Conservation (phyloP, 2,329 filamentous ascomycete species). For the Paecilomyces sp. region DNA sequence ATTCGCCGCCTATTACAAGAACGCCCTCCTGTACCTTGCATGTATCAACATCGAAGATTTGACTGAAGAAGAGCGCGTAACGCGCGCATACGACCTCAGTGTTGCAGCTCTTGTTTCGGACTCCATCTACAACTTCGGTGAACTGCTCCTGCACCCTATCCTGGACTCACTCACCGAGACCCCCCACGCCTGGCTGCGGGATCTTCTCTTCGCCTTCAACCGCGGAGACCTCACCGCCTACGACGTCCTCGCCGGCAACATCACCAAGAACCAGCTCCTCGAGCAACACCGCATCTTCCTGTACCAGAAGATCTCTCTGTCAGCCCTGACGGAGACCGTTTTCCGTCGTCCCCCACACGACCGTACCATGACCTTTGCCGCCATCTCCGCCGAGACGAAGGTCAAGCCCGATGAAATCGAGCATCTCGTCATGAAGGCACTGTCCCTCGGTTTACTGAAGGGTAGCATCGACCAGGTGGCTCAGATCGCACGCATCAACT, state of each 20-base stretch:
- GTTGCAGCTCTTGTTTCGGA: constrained; percentile 89
- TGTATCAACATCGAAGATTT: constrained; percentile 81
- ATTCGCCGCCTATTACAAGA: constrained; percentile 95
- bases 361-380: constrained; percentile 83
- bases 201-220: constrained; percentile 97
- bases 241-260: constrained; percentile 72
- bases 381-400: constrained; percentile 87
- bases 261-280: constrained; percentile 72
- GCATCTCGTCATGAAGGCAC: constrained; percentile 97
- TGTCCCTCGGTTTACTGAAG: constrained; percentile 81
- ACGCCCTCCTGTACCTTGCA: constrained; percentile 92
- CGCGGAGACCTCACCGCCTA: constrained; percentile 85
- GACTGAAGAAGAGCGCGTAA: constrained; percentile 65
- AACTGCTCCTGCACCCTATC: constrained; percentile 95
- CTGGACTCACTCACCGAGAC: constrained; percentile 73
- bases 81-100: constrained; percentile 84
- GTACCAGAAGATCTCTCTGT: constrained; percentile 96
- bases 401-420: constrained; percentile 88
- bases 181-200: constrained; percentile 78
- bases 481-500: constrained; percentile 88
- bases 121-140: constrained; percentile 98
- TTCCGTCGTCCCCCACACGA: constrained; percentile 95
- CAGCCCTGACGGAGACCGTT: constrained; percentile 88
- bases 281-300: constrained; percentile 74
- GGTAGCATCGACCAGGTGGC: constrained; percentile 96